Conservation (phyloP, 768 basidiomycete species). For the Boletus vinaceobasis region DNA sequence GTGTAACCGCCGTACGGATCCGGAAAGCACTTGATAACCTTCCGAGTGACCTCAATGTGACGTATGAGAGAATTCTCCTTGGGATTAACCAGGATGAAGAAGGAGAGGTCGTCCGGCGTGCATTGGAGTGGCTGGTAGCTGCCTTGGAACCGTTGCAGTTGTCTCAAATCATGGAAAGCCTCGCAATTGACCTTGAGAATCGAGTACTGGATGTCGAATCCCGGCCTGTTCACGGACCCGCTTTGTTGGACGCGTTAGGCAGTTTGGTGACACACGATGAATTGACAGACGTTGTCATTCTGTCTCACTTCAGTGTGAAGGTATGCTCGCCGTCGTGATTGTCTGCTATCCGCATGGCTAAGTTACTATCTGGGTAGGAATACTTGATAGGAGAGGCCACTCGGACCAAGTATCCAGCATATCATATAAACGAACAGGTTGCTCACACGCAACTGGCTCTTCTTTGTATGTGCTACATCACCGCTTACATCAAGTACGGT, state of each 20-base stretch:
- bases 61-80: not conserved
- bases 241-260: not conserved
- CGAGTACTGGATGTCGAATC: not conserved
- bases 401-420: not conserved
- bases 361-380: not conserved
- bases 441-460: not conserved
- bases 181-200: not conserved
- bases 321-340: not conserved
- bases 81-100: not conserved
- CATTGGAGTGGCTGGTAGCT: conserved; percentile 2
- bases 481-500: not conserved
- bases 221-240: not conserved
- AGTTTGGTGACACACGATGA: conserved; percentile 5
- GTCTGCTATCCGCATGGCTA: not conserved
- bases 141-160: not conserved
- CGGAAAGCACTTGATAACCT: conserved; percentile 1
- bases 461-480: not conserved
- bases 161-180: not conserved
- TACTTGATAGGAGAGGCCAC: not conserved
- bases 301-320: conserved; percentile 9
- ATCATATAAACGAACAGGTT: not conserved
- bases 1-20: not conserved
- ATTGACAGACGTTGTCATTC: not conserved
- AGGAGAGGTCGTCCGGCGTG: not conserved
- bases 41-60: not conserved